Evolutionary conservation across 2,329 filamentous ascomycete species (phyloP).

Genomic region (Domatiomyces globalis): DNA sequence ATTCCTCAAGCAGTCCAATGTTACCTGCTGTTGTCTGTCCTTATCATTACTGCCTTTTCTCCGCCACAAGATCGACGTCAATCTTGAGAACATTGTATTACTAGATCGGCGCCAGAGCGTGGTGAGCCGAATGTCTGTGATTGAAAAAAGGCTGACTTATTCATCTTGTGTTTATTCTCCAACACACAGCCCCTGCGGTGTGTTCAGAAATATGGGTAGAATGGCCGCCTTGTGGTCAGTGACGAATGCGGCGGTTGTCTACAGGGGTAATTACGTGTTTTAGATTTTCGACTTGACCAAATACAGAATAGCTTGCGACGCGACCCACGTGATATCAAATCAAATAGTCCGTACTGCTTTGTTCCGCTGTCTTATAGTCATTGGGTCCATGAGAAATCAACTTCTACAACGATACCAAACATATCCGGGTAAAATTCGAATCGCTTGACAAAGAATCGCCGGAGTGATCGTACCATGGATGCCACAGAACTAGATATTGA

Average conservation of each 20-base stretch:
- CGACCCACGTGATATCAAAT: background rate
- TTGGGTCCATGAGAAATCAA: background rate
- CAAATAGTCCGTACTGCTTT: background rate
- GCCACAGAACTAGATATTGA: conserved; percentile 29
- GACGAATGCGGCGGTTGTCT: background rate
- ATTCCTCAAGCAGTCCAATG: background rate
- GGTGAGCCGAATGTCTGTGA: background rate
- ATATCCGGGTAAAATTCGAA: background rate
- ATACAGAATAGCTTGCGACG: background rate
- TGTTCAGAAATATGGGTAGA: background rate
- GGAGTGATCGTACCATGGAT: conserved; percentile 25
- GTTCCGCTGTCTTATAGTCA: background rate
- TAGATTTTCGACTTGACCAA: background rate
- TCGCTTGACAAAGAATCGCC: background rate
- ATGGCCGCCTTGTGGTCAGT: background rate
- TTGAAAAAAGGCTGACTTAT: background rate
- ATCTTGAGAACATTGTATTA: background rate
- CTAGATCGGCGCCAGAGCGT: too few species aligned
- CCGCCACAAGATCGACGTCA: background rate
- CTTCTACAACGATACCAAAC: background rate
- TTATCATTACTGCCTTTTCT: background rate
- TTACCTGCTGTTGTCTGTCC: background rate
- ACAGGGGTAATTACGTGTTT: background rate
- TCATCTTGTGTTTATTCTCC: background rate
- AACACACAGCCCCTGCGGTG: background rate